Evolutionary conservation across 2,329 filamentous ascomycete species (phyloP), one percentile per base, ranked within the genome.

Genomic region (Ascochyta rabiei): DNA sequence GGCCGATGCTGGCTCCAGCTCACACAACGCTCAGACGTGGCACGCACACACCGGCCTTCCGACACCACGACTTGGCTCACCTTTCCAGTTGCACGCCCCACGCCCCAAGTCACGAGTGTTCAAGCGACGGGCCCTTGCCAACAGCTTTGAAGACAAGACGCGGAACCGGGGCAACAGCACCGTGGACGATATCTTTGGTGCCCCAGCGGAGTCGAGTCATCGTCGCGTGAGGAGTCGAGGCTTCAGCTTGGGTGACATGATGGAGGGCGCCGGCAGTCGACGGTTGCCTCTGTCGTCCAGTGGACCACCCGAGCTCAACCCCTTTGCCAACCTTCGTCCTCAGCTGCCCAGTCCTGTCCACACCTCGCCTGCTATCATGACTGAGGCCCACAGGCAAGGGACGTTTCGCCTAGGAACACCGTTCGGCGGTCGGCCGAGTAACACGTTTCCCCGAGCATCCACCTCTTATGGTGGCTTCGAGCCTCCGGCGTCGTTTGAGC

Each of bases 221-320:
- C 81, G 82, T 50, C 81, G 84, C 26, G 80, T 85, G 30, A 81
- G 85, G 35, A 85, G 81, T 62, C 82, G 86, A 38, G 85, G 85
- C 49, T 86, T 85, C 63, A 87, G 84, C 41, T 78, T 84, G 21
- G 82, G 84, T 44, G 82, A 84, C 47, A 80, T 84, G 55, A 79
- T 78, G 57, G 78, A 78, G 24, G 77, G 80, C 46, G 80, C 77
- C 19, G 77, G 79, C 47, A 80, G 76, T 62, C 73, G 78, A 46
- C 77, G 81, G 47, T 76, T 86, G 30, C 77, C 83, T 39, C 78
- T 80, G 52, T 74, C 86, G 4, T 85, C 86, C 64, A 81, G 79
- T 4, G 82, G 82, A 6, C 79, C 79, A 26, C 47, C 66, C 2
- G 64, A 68, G 43, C 65, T 69, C 52, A 70, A 71, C 39, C 69